Conservation (phyloP, 2,329 filamentous ascomycete genomes). For the Dactylellina haptotyla region DNA sequence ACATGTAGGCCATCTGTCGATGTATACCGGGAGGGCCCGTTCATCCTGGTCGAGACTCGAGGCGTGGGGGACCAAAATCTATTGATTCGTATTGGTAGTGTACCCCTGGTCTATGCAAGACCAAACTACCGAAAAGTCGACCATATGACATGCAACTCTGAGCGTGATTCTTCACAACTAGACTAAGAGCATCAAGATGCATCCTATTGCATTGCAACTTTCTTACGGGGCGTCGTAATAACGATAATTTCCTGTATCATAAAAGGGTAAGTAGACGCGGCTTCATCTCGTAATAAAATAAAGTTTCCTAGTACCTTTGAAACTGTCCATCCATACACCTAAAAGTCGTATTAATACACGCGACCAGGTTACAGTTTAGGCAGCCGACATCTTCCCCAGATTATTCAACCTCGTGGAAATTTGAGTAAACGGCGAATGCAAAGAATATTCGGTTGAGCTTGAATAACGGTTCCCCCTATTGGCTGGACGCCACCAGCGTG, state of each 20-base stretch:
- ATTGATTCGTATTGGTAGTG: constrained; percentile 9
- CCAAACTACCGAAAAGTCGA: constrained; percentile 9
- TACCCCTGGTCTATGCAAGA: not conserved
- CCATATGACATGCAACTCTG: not conserved
- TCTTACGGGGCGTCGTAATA: no score
- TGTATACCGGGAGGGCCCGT: constrained; percentile 38
- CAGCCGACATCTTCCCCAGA: constrained; percentile 53
- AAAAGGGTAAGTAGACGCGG: constrained; percentile 38
- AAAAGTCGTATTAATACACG: constrained; percentile 33
- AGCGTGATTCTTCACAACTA: not conserved
- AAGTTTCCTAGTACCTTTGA: not conserved
- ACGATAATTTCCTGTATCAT: not conserved
- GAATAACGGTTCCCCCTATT: constrained; percentile 25
- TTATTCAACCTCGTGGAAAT: constrained; percentile 50
- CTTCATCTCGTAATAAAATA: constrained; percentile 18
- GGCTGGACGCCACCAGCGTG: constrained; percentile 1
- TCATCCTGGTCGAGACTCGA: constrained; percentile 20
- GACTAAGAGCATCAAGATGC: constrained; percentile 13
- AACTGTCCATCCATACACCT: not conserved
- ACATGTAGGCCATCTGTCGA: constrained; percentile 24
- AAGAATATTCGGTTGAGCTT: constrained; percentile 23
- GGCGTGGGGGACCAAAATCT: constrained; percentile 31
- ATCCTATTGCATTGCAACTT: constrained; percentile 6
- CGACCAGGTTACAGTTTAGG: constrained; percentile 49
- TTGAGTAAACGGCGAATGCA: constrained; percentile 45